phyloP scores from a whole-genome alignment of 148 eudicot species.

The Camellia granthamiana region DNA sequence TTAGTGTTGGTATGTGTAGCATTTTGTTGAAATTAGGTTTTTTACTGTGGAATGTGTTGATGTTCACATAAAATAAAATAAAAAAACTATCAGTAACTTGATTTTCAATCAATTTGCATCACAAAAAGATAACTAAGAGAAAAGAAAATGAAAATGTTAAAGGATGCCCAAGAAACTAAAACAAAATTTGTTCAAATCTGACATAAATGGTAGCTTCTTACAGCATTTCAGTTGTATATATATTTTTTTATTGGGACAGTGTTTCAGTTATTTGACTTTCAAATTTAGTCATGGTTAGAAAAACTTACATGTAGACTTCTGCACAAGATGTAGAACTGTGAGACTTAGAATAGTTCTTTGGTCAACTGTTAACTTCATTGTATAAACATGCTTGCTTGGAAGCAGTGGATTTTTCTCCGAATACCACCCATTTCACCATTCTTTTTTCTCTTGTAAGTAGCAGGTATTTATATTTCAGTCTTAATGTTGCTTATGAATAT shows the following conservation, averaged over 20 bases:
- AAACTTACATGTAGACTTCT: background rate
- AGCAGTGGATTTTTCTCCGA: background rate
- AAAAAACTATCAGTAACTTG: too few species aligned
- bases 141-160: background rate
- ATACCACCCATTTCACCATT: background rate
- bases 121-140: too few species aligned
- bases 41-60: background rate
- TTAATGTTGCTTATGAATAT: background rate
- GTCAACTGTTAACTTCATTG: background rate
- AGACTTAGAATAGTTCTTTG: background rate
- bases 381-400: background rate
- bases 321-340: background rate
- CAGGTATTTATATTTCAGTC: background rate
- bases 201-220: background rate
- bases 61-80: background rate
- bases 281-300: background rate
- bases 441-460: background rate
- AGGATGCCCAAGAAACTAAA: background rate
- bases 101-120: background rate
- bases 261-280: background rate
- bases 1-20: background rate
- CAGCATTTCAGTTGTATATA: too few species aligned
- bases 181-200: background rate
- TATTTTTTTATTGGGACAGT: background rate
- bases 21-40: conserved; percentile 2